Evolutionary conservation across 1,284 basidiomycete species (phyloP).

Genomic region (Trametes pubescens): DNA sequence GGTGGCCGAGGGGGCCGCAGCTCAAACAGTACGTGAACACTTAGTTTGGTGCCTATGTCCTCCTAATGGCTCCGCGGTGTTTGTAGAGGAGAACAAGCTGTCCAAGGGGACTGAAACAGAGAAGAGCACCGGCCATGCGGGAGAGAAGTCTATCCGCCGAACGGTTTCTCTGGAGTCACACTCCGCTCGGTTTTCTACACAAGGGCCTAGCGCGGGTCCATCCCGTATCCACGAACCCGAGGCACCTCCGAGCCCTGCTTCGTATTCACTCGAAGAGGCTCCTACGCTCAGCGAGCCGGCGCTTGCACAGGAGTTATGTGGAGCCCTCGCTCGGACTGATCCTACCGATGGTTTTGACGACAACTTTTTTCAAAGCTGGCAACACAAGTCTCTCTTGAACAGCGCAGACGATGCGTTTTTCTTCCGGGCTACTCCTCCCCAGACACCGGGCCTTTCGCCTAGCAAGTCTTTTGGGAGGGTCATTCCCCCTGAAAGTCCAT

Average conservation of each 20-base stretch:
- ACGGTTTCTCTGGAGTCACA: conserved; percentile 11
- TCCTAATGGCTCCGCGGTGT: not conserved
- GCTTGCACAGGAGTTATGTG: conserved; percentile 10
- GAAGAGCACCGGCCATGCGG: not conserved
- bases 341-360: conserved; percentile 23
- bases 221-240: not conserved
- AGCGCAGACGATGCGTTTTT: conserved; percentile 16
- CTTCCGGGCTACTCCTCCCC: conserved; percentile 40
- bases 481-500: conserved; percentile 69
- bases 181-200: not conserved
- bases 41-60: not conserved
- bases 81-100: conserved; percentile 40
- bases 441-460: conserved; percentile 39
- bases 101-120: not conserved
- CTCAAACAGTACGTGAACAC: conserved; percentile 62
- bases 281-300: conserved; percentile 19
- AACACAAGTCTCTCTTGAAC: not conserved
- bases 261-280: conserved; percentile 16
- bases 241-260: conserved; percentile 1
- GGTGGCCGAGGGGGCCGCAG: conserved; percentile 63
- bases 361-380: conserved; percentile 1
- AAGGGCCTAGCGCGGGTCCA: not conserved
- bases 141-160: conserved; percentile 9
- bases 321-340: conserved; percentile 3
- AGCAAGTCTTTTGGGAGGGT: conserved; percentile 24